These are phyloP conservation scores for Aeminium ludgeri DNA, from an alignment of 495 filamentous ascomycete genomes.

Conservation along the genomic window DNA sequence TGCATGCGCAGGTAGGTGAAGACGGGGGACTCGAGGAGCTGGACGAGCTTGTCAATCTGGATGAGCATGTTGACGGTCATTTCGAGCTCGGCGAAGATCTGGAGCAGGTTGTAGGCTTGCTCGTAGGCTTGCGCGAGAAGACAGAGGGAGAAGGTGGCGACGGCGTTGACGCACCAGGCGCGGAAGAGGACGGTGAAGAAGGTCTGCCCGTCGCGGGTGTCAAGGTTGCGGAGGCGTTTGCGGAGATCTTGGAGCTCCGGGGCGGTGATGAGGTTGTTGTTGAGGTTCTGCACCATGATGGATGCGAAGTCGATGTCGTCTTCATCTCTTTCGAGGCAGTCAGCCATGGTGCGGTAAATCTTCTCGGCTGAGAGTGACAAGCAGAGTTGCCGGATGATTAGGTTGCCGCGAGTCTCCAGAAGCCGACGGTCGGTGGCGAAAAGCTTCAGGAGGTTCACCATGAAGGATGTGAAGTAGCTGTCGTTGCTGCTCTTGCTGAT, in stretches of 20 bases:
- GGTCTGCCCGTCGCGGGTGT: constrained; percentile 70
- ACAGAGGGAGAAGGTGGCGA: constrained; percentile 92
- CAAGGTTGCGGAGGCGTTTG: constrained; percentile 76
- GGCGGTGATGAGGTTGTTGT: constrained; percentile 97
- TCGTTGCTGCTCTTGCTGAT: constrained; percentile 95
- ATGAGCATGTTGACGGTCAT: constrained; percentile 99
- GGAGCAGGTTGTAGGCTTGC: constrained; percentile 89
- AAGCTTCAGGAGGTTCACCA: constrained; percentile 89
- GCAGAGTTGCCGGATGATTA: constrained; percentile 92
- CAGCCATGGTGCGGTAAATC: constrained; percentile 90
- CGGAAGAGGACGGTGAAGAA: constrained; percentile 91
- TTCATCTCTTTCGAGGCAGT: constrained; percentile 94
- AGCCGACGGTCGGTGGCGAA: constrained; percentile 87
- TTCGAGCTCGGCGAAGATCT: constrained; percentile 95
- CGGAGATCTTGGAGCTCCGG: constrained; percentile 83
- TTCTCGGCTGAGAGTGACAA: constrained; percentile 81
- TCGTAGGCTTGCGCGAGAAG: constrained; percentile 96
- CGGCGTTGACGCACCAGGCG: constrained; percentile 97
- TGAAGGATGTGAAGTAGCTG: constrained; percentile 91
- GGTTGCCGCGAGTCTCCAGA: constrained; percentile 80
- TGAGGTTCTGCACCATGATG: constrained; percentile 98
- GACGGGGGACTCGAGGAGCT: constrained; percentile 91
- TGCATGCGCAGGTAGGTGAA: constrained; percentile 97
- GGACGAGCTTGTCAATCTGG: constrained; percentile 96
- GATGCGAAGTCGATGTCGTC: constrained; percentile 97